Base-by-base conservation (phyloP, 331 rosid species). In the Ulmus americana region DNA sequence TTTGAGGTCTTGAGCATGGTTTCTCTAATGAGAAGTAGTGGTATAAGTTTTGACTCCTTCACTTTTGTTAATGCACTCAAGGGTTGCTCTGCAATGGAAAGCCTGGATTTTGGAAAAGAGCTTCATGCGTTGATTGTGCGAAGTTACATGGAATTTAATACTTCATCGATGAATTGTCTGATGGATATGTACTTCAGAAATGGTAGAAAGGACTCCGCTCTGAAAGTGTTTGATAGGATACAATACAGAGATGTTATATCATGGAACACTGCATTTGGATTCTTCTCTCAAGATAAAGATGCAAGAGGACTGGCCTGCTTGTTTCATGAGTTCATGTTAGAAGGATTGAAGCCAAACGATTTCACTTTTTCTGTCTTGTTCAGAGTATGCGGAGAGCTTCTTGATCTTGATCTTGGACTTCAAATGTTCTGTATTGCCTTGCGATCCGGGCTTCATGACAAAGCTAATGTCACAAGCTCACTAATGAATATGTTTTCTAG, bases 261-360 rank as follows among this genome's bases (percentile, higher is more conserved):
- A 7, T 85, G 87, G 87, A 85, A 85, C 61, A 85, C 72, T 39
- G 74, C 50, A 63, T 82, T 85, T 70, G 79, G 80, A 18, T 68
- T 71, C 67, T 64, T 70, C 63, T 47, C 67, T 46, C 50, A 64
- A 39, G 74, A 70, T 41, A 63, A 44, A 2, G 61, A 66, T 65
- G 72, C 57, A 22, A 74, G 48, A 51, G 67, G 68, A 55, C 46
- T 77, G 40, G 48, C 18, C 38, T 46, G 56, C 65, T 72, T 82
- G 53, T 76, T 82, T 63, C 22, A 49, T 43, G 45, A 69, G 57
- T 77, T 85, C 53, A 38, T 79, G 80, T 57, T 77, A 38, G 48
- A 38, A 15, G 79, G 66, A 39, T 66, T 74, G 60, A 77, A 69
- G 72, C 90, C 87, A 6, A 85, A 67, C 68, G 68, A 55, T 42